A percentile compares a stretch with the other conserved stretches of the same genome.
Conservation (phyloP, 1,139 yeast genomes). For the Arxiozyma telluris region DNA sequence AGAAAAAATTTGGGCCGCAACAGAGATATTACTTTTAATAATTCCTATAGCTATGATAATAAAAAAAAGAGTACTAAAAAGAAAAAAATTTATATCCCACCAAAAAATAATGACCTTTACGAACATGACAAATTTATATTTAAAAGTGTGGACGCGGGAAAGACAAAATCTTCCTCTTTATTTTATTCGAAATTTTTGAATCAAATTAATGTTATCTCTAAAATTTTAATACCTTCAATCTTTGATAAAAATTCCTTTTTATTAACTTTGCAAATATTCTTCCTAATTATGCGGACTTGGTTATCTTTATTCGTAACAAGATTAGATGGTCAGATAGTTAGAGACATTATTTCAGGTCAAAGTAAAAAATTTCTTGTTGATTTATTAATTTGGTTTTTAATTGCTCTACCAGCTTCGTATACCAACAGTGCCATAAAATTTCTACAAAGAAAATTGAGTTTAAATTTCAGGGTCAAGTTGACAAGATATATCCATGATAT, state of each 20-base stretch:
- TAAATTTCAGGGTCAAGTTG: slow-evolving; percentile 77
- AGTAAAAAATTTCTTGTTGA: slow-evolving; percentile 71
- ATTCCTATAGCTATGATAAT: slow-evolving; percentile 14
- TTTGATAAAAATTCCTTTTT: slow-evolving; percentile 60
- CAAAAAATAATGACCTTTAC: slow-evolving; percentile 34
- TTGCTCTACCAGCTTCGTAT: slow-evolving; percentile 90
- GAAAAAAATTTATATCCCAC: slow-evolving; percentile 33
- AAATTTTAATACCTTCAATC: slow-evolving; percentile 68
- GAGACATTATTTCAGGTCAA: slow-evolving; percentile 77
- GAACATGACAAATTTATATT: slow-evolving; percentile 35
- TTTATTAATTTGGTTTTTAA: slow-evolving; percentile 73
- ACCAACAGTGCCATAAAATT: slow-evolving; percentile 86
- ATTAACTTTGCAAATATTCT: slow-evolving; percentile 62
- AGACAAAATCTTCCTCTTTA: slow-evolving; percentile 30
- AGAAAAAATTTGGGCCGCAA: background rate
- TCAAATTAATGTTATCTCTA: slow-evolving; percentile 71
- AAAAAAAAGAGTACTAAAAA: slow-evolving; percentile 18
- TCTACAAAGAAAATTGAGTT: slow-evolving; percentile 65
- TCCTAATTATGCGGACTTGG: slow-evolving; percentile 78
- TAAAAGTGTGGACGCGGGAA: slow-evolving; percentile 31
- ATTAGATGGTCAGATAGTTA: slow-evolving; percentile 85
- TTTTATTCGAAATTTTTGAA: slow-evolving; percentile 62
- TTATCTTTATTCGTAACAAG: slow-evolving; percentile 77
- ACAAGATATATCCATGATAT: slow-evolving; percentile 85
- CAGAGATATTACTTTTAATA: background rate